Conservation (phyloP, 305 asterid genomes). For the Solanum chacoense region DNA sequence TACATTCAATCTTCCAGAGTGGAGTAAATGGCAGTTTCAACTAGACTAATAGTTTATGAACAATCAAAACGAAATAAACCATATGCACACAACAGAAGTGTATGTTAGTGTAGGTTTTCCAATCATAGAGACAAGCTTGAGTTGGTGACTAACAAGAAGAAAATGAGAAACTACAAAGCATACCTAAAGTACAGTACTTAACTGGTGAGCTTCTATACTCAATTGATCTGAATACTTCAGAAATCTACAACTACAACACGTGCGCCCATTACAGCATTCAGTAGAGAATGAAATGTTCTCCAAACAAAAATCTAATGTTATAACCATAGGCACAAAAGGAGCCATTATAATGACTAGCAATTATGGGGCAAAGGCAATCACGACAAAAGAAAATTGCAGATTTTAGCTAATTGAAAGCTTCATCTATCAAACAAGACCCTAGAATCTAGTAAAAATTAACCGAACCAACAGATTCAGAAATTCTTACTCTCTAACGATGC, state of each 20-base stretch:
- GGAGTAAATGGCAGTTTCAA: not conserved
- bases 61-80: not conserved
- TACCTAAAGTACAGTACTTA: not conserved
- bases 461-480: not conserved
- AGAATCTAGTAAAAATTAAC: not conserved
- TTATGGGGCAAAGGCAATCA: not conserved
- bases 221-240: not conserved
- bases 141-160: not conserved
- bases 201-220: not conserved
- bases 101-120: not conserved
- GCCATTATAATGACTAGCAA: not conserved
- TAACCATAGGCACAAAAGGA: not conserved
- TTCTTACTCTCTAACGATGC: conserved; percentile 36
- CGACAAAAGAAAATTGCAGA: not conserved
- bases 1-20: not conserved
- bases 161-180: not conserved
- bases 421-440: not conserved
- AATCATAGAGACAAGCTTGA: not conserved
- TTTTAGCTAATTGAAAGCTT: not conserved
- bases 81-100: not conserved
- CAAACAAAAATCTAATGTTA: not conserved
- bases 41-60: not conserved
- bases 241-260: not conserved
- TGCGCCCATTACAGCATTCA: not conserved
- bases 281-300: not conserved